These are phyloP conservation scores for Sphagnum contortum DNA, from an alignment of 225 moss, liverwort and hornwort genomes.

Conservation along the genomic window DNA sequence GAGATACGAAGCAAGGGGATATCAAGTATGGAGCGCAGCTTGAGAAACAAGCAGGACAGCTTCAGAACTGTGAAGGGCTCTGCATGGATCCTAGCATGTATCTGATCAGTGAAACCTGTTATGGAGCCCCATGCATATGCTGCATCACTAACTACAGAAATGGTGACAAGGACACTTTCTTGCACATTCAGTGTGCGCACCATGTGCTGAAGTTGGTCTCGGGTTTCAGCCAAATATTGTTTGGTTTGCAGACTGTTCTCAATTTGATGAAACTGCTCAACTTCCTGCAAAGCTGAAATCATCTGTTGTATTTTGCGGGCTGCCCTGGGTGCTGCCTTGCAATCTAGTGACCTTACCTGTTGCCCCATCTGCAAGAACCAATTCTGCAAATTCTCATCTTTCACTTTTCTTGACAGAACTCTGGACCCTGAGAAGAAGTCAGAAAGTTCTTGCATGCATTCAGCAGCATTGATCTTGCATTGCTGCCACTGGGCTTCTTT, in stretches of 20 bases:
- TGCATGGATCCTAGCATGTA: constrained; percentile 68
- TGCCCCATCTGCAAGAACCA: constrained; percentile 81
- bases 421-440: constrained; percentile 98
- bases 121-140: constrained; percentile 94
- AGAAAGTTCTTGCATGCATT: constrained; percentile 83
- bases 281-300: constrained; percentile 85
- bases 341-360: constrained; percentile 73
- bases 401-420: constrained; percentile 80
- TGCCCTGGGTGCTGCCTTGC: constrained; percentile 63
- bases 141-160: constrained; percentile 85
- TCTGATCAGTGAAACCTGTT: constrained; percentile 65
- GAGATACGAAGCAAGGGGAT: constrained; percentile 91
- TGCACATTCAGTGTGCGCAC: constrained; percentile 88
- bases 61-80: constrained; percentile 93
- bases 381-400: constrained; percentile 85
- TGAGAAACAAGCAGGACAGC: constrained; percentile 91
- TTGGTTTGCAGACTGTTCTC: constrained; percentile 93
- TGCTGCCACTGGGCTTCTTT: constrained; percentile 71
- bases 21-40: constrained; percentile 92
- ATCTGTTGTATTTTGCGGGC: constrained; percentile 91
- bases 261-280: constrained; percentile 99
- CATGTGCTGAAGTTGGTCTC: constrained; percentile 80
- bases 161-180: constrained; percentile 75
- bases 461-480: constrained; percentile 79
- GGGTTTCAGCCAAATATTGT: constrained; percentile 84